Base-by-base conservation (phyloP, 139 green algal genomes). In the Marvania coccoides region DNA sequence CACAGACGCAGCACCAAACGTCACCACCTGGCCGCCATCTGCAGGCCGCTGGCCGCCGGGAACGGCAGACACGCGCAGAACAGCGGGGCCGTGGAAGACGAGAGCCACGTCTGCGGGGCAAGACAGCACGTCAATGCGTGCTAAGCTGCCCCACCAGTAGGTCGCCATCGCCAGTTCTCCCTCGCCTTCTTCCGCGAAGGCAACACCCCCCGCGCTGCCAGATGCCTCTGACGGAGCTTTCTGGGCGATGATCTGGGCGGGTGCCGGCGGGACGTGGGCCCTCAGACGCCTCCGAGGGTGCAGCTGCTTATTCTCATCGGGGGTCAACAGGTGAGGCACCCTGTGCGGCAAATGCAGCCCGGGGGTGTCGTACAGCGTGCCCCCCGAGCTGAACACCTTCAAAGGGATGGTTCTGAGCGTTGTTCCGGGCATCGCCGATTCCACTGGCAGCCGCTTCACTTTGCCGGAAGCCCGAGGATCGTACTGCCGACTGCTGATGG, bases 341-440 rank as follows among this genome's bases (percentile, higher is more conserved):
- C 91, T 79, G 75, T 98, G 93, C 66, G 95, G 85, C 36, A 98
- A 71, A 73, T 97, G 91, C 35, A 99, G 63, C 10, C 93, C 93
- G 5, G 93, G 92, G 0, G 92, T 98, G 77, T 98, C 93, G 62
- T 79, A 91, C 29, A 95, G 76, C 6, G 58, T 73, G 19, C 87
- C 85, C 2, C 84, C 86, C 3, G 73, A 72, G 3, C 66, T 66
- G 65, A 96, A 98, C 4, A 91, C 87, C 47, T 83, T 48, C 60
- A 98, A 72, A 2, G 81, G 70, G 38, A 98, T 97, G 53, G 91
- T 72, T 10, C 83, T 83, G 35, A 98, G 83, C 0, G 92, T 98
- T 37, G 92, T 97, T 9, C 94, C 94, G 0, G 94, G 94, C 92
- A 99, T 96, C 47, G 87, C 81, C 26, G 72, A 84, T 68, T 94